Percentiles rank a stretch among this genome's conserved stretches.
Evolutionary conservation across 768 basidiomycete genomes (phyloP).

Genomic region (Xerocomellus dryophilus): DNA sequence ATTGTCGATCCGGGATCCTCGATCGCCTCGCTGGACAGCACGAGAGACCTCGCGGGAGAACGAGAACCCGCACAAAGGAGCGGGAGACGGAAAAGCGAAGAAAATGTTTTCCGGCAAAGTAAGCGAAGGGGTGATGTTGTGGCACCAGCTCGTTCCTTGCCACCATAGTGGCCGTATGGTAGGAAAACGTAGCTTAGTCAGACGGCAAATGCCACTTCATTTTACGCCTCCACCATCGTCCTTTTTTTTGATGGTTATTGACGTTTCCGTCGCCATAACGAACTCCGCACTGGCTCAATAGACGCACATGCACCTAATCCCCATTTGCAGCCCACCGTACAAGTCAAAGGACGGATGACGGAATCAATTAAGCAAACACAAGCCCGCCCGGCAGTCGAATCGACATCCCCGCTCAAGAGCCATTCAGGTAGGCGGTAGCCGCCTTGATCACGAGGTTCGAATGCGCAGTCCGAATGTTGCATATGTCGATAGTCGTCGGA

Average conservation of each 20-base stretch:
- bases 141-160: constrained; percentile 3
- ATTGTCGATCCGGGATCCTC: constrained; percentile 26
- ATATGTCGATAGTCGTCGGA: too few relatives aligned
- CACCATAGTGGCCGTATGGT: constrained; percentile 11
- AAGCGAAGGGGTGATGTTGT: constrained; percentile 15
- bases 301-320: neutral
- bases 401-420: too few relatives aligned
- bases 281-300: neutral
- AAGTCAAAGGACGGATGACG: neutral
- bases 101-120: constrained; percentile 19
- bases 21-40: constrained; percentile 12
- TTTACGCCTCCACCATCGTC: neutral
- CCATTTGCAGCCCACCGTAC: neutral
- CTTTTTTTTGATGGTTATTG: neutral
- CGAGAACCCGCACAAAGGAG: constrained; percentile 1
- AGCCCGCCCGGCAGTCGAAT: too few relatives aligned
- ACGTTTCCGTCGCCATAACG: neutral
- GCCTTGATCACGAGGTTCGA: too few relatives aligned
- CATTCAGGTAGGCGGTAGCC: too few relatives aligned
- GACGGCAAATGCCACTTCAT: constrained; percentile 29
- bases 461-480: too few relatives aligned
- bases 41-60: constrained; percentile 11
- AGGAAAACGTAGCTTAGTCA: constrained; percentile 28
- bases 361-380: neutral
- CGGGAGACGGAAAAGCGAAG: constrained; percentile 5